These are phyloP conservation scores for Debaryomyces robertsiae DNA, from an alignment of 1,139 yeast genomes.

Conservation along the genomic window DNA sequence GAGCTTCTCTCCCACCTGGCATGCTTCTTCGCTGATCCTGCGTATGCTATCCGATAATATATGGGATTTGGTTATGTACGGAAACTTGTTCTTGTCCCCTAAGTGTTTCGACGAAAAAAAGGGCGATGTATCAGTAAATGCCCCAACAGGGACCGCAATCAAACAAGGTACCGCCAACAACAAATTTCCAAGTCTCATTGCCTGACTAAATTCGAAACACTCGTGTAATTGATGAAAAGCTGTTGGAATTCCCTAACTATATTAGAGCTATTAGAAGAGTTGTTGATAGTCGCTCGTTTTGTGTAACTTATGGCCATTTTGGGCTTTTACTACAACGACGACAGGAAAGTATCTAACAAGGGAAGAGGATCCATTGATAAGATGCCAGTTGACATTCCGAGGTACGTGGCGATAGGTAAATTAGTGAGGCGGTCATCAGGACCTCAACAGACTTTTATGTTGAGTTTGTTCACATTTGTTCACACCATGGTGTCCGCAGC, in stretches of 20 bases:
- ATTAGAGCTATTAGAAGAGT: slow-evolving; percentile 3
- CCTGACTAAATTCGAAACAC: too few relatives aligned
- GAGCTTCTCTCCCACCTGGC: slow-evolving; percentile 20
- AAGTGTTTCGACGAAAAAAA: slow-evolving; percentile 25
- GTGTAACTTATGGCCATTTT: slow-evolving; percentile 5
- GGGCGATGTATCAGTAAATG: slow-evolving; percentile 38
- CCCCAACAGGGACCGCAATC: slow-evolving; percentile 21
- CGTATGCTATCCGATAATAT: slow-evolving; percentile 20
- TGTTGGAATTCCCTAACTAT: neutral
- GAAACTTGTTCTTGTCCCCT: slow-evolving; percentile 14
- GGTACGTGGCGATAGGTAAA: slow-evolving; percentile 41
- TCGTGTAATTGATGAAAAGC: too few relatives aligned
- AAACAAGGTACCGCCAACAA: slow-evolving; percentile 8
- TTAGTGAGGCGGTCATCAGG: neutral
- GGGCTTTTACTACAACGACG: too few relatives aligned
- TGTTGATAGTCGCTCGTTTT: slow-evolving; percentile 1
- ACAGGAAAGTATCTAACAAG: too few relatives aligned
- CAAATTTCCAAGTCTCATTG: slow-evolving; percentile 13
- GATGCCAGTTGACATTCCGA: slow-evolving; percentile 60
- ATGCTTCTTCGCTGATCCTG: slow-evolving; percentile 20
- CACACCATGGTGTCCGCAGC: too few relatives aligned
- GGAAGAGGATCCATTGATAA: slow-evolving; percentile 4
- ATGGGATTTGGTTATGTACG: slow-evolving; percentile 25
- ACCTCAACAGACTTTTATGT: too few relatives aligned
- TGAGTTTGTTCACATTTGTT: too few relatives aligned